Conservation (phyloP, 352 stramenopile genomes). For the Phytophthora lateralis region DNA sequence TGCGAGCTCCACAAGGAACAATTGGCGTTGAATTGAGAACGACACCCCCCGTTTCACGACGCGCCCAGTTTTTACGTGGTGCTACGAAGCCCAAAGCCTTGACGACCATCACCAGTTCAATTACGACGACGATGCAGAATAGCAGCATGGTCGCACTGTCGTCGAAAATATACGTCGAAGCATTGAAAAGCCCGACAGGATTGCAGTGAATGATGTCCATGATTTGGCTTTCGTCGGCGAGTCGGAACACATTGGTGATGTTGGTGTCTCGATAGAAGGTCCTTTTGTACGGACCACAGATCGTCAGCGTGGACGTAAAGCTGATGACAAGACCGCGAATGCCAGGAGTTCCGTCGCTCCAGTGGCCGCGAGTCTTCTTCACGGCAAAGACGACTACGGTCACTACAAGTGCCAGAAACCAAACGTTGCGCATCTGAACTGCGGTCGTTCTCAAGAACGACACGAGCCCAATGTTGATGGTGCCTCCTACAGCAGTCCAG, state of each 20-base stretch:
- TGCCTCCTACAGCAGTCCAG: conserved; percentile 31
- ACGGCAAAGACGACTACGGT: conserved; percentile 26
- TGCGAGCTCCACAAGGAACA: conserved; percentile 14
- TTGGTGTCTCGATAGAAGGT: conserved; percentile 20
- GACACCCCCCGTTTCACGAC: neutral
- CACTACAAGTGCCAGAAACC: conserved; percentile 40
- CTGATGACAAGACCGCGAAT: conserved; percentile 42
- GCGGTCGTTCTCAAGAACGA: conserved; percentile 32
- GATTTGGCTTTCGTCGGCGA: conserved; percentile 1
- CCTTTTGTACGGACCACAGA: conserved; percentile 40
- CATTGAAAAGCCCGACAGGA: conserved; percentile 12
- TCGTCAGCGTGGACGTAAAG: conserved; percentile 38
- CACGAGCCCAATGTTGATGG: conserved; percentile 25
- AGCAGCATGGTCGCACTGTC: conserved; percentile 20
- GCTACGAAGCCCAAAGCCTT: neutral
- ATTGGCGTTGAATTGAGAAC: conserved; percentile 22
- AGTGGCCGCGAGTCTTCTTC: conserved; percentile 2
- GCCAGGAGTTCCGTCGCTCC: conserved; percentile 22
- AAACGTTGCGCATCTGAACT: conserved; percentile 54
- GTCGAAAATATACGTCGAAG: conserved; percentile 24
- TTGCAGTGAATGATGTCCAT: conserved; percentile 20
- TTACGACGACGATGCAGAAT: conserved; percentile 20
- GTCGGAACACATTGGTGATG: conserved; percentile 16
- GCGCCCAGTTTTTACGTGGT: neutral
- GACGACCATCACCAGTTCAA: neutral